These are phyloP conservation scores for Metschnikowia reukaufii DNA, from an alignment of 805 yeast genomes.

Conservation along the genomic window DNA sequence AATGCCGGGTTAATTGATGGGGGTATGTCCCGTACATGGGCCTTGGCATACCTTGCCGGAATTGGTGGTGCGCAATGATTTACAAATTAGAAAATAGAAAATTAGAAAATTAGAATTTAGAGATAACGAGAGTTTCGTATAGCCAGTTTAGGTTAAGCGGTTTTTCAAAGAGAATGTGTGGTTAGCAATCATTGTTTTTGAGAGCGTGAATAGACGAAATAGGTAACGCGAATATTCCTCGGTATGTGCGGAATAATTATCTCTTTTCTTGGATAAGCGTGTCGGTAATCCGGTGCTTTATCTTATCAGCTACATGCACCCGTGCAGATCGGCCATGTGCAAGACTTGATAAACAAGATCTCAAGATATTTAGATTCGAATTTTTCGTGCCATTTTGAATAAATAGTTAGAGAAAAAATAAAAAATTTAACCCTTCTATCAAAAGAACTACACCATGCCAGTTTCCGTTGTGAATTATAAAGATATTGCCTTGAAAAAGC, in stretches of 20 bases:
- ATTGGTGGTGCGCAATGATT: slow-evolving; percentile 26
- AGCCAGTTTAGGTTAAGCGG: neutral
- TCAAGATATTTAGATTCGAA: neutral
- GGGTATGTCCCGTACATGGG: slow-evolving; percentile 89
- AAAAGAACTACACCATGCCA: neutral
- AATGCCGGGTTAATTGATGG: slow-evolving; percentile 60
- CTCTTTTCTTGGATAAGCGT: no score
- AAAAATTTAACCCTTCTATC: no score
- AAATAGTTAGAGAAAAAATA: neutral
- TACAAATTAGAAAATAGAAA: no score
- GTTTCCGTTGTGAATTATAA: slow-evolving; percentile 23
- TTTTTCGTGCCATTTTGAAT: neutral
- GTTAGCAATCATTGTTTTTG: neutral
- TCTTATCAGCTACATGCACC: slow-evolving; percentile 7
- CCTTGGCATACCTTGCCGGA: slow-evolving; percentile 71
- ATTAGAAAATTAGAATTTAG: no score
- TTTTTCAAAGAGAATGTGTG: neutral
- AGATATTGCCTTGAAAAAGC: slow-evolving; percentile 43
- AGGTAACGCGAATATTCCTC: neutral
- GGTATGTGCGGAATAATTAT: neutral
- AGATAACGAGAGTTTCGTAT: neutral
- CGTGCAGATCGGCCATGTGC: neutral
- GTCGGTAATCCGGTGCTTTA: neutral
- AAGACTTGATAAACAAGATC: neutral
- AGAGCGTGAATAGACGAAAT: neutral